A percentile compares a stretch with the other conserved stretches of the same genome.
These are phyloP conservation scores for Leptomonas pyrrhocoris DNA, from an alignment of 208 protist genomes.

Conservation along the genomic window DNA sequence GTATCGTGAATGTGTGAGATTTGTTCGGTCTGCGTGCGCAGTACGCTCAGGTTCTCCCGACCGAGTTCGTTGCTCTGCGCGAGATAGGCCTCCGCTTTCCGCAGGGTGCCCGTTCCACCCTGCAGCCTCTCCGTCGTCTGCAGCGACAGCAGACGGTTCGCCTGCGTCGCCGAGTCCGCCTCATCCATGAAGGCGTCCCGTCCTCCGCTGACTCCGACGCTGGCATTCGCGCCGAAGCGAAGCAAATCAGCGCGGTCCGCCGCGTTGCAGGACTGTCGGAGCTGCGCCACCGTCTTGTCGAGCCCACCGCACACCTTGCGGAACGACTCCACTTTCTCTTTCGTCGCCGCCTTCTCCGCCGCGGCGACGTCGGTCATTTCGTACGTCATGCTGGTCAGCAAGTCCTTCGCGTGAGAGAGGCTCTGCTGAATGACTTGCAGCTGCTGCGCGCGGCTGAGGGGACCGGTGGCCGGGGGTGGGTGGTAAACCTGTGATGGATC, in stretches of 20 bases:
- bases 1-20: constrained; percentile 56
- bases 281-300: constrained; percentile 40
- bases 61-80: constrained; percentile 54
- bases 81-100: constrained; percentile 65
- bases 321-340: constrained; percentile 46
- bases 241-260: constrained; percentile 67
- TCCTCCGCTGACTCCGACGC: not conserved
- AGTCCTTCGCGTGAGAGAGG: constrained; percentile 50
- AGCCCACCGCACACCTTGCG: constrained; percentile 31
- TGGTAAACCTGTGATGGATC: constrained; percentile 44
- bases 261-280: constrained; percentile 47
- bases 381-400: constrained; percentile 76
- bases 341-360: constrained; percentile 30
- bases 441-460: constrained; percentile 50
- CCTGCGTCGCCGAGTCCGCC: constrained; percentile 47
- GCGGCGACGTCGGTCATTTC: constrained; percentile 56
- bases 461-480: constrained; percentile 51
- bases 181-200: constrained; percentile 25
- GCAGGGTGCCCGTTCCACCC: constrained; percentile 54
- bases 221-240: constrained; percentile 27
- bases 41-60: constrained; percentile 39
- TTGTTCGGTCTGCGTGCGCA: constrained; percentile 71
- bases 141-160: constrained; percentile 44
- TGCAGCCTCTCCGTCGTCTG: constrained; percentile 64
- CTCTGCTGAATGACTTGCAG: constrained; percentile 50